Evolutionary conservation across 2,329 filamentous ascomycete species (phyloP).

Genomic region (Trichophyton simii): DNA sequence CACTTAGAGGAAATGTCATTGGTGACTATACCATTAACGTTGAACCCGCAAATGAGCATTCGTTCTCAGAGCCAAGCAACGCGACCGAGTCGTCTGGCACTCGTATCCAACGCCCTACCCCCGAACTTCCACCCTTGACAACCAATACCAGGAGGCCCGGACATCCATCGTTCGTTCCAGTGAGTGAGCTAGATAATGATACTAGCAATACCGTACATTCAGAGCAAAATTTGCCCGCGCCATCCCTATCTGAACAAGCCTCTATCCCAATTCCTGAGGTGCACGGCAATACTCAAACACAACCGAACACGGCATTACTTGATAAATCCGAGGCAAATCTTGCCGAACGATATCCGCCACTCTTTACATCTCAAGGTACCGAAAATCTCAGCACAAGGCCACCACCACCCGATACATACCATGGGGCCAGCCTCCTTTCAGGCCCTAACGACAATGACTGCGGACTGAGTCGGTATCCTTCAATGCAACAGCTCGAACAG

Average conservation of each 20-base stretch:
- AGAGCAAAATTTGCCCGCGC: background rate
- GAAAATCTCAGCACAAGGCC: background rate
- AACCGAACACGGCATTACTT: constrained; percentile 14
- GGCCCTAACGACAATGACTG: background rate
- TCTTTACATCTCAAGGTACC: constrained; percentile 16
- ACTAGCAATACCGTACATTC: background rate
- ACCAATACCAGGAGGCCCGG: background rate
- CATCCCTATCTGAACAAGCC: background rate
- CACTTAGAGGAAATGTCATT: constrained; percentile 22
- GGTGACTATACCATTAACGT: background rate
- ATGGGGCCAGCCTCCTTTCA: background rate
- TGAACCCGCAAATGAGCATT: background rate
- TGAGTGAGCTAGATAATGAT: background rate
- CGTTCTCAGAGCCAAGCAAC: background rate
- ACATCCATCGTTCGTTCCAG: background rate
- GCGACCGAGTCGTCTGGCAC: background rate
- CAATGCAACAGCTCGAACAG: constrained; percentile 12
- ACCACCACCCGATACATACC: background rate
- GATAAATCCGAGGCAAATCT: constrained; percentile 24
- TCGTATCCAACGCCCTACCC: background rate
- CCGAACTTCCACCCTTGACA: background rate
- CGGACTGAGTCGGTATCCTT: constrained; percentile 9
- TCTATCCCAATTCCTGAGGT: background rate
- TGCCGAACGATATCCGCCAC: constrained; percentile 25
- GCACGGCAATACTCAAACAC: background rate